These are phyloP conservation scores for Talaromyces adpressus DNA, from an alignment of 495 filamentous ascomycete genomes.

Conservation along the genomic window DNA sequence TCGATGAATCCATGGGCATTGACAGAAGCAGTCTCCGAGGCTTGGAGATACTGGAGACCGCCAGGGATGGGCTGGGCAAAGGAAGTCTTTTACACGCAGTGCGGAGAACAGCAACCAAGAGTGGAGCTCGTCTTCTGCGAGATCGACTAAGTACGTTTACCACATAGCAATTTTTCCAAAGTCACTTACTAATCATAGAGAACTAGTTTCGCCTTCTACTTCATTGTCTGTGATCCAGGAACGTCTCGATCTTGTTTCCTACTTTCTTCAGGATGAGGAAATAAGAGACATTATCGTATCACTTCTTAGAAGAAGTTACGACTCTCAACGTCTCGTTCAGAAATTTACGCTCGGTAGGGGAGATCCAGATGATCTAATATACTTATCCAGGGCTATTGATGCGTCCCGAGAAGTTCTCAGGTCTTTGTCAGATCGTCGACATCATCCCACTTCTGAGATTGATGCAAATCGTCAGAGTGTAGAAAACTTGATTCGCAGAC, in stretches of 20 bases:
- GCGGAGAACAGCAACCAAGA: constrained; percentile 83
- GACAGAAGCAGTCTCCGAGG: constrained; percentile 86
- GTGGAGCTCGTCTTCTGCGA: constrained; percentile 74
- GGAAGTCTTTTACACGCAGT: constrained; percentile 86
- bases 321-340: constrained; percentile 84
- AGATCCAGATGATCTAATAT: constrained; percentile 88
- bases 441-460: constrained; percentile 1
- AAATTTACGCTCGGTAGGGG: constrained; percentile 87
- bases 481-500: constrained; percentile 46
- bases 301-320: constrained; percentile 70
- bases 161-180: background rate
- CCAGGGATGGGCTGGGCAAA: constrained; percentile 63
- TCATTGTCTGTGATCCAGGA: constrained; percentile 71
- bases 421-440: constrained; percentile 24
- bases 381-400: constrained; percentile 71
- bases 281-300: constrained; percentile 59
- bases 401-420: constrained; percentile 64
- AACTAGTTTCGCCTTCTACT: constrained; percentile 69
- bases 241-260: constrained; percentile 74
- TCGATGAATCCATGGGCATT: constrained; percentile 75
- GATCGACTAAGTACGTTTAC: constrained; percentile 64
- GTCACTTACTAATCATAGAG: constrained; percentile 9
- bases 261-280: constrained; percentile 53
- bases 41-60: constrained; percentile 79
- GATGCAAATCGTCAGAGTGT: constrained; percentile 35